Conservation (phyloP, 192 early-diverging fungal genomes). For the Entomortierella parvispora region DNA sequence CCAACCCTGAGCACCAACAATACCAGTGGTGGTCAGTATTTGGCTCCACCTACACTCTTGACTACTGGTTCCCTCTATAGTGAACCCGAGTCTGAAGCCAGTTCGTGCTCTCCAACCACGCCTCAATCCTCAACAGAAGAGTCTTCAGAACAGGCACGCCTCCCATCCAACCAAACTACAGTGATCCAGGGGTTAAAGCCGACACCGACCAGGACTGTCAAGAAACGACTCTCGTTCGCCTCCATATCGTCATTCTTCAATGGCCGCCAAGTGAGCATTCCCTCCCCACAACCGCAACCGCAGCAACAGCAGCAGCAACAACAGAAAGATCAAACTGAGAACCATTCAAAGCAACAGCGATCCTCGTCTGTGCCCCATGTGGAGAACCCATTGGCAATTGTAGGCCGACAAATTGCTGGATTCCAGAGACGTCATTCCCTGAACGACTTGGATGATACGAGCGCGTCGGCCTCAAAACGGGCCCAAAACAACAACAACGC, state of each 20-base stretch:
- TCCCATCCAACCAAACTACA: neutral
- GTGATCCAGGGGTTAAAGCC: neutral
- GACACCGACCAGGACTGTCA: conserved; percentile 27
- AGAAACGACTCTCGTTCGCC: conserved; percentile 44
- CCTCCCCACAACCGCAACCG: too few species aligned
- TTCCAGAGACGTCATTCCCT: conserved; percentile 43
- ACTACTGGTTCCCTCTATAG: neutral
- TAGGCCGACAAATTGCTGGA: conserved; percentile 45
- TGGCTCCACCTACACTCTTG: neutral
- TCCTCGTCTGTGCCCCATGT: conserved; percentile 40
- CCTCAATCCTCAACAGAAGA: neutral
- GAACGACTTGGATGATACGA: conserved; percentile 29
- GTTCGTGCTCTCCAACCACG: neutral
- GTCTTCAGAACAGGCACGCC: neutral
- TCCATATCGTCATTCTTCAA: conserved; percentile 45
- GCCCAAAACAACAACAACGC: neutral
- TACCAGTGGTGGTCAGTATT: neutral
- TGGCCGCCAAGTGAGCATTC: neutral
- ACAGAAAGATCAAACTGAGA: conserved; percentile 6
- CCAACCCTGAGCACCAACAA: conserved; percentile 16
- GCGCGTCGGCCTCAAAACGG: neutral
- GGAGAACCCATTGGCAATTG: conserved; percentile 25
- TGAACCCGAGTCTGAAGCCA: neutral
- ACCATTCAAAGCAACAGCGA: conserved; percentile 27
- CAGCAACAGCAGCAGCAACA: neutral